Evolutionary conservation across 176 grass and related monocot genomes (phyloP).

Genomic region (Typha latifolia): DNA sequence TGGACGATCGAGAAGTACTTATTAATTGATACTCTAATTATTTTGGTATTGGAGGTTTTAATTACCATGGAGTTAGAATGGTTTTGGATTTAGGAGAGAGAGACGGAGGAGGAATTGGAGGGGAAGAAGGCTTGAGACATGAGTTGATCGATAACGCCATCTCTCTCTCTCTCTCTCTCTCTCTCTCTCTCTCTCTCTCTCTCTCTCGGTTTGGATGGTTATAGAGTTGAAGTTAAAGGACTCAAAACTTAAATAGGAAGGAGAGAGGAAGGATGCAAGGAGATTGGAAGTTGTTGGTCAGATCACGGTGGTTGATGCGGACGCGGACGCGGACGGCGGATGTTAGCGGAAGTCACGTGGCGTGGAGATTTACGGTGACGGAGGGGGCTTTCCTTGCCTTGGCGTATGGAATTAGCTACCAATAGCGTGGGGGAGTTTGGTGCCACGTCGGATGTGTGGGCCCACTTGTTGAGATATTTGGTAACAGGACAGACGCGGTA

Average conservation of each 20-base stretch:
- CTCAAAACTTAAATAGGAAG: constrained; percentile 2
- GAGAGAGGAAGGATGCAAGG: not conserved
- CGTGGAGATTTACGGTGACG: not conserved
- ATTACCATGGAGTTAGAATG: constrained; percentile 20
- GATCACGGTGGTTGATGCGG: constrained; percentile 33
- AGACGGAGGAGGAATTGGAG: not conserved
- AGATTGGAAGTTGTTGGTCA: constrained; percentile 15
- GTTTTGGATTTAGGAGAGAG: not conserved
- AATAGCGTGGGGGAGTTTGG: constrained; percentile 26
- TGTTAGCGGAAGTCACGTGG: constrained; percentile 8
- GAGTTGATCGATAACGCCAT: constrained; percentile 51
- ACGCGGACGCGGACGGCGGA: constrained; percentile 45
- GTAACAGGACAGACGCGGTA: not conserved
- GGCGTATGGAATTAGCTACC: constrained; percentile 35
- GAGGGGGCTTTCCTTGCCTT: constrained; percentile 24
- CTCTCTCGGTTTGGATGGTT: not conserved
- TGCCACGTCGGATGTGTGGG: constrained; percentile 32
- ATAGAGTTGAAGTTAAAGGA: not conserved
- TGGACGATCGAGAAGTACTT: no score
- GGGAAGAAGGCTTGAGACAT: constrained; percentile 31
- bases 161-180: not conserved
- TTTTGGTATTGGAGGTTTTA: not conserved
- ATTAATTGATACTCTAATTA: no score
- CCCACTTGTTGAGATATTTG: constrained; percentile 40
- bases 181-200: not conserved